These are phyloP conservation scores for Stromatinia cepivora DNA, from an alignment of 2,329 filamentous ascomycete genomes.

Conservation along the genomic window DNA sequence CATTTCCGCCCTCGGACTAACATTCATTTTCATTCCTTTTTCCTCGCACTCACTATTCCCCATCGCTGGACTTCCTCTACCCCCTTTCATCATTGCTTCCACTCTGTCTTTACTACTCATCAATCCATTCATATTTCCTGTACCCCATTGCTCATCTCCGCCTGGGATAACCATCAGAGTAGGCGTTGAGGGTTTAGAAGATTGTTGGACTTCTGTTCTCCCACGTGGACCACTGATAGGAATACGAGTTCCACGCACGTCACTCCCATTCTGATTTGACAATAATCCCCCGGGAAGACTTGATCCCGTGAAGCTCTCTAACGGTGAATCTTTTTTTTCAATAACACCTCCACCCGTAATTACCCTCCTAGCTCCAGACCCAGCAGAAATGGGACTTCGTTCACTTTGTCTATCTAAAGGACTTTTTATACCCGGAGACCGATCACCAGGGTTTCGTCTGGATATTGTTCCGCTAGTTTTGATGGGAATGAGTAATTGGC, in stretches of 20 bases:
- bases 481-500: constrained; percentile 57
- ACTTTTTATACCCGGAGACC: not conserved
- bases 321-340: not conserved
- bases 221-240: not conserved
- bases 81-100: not conserved
- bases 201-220: not conserved
- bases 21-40: not conserved
- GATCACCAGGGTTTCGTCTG: not conserved
- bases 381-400: not conserved
- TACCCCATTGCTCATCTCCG: not conserved
- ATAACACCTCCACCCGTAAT: not conserved
- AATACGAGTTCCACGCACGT: not conserved
- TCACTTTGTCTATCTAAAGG: not conserved
- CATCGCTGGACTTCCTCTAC: constrained; percentile 1
- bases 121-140: not conserved
- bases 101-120: constrained; percentile 3
- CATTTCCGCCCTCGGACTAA: not conserved
- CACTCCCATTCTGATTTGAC: not conserved
- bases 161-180: not conserved
- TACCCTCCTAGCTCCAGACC: not conserved
- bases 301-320: not conserved
- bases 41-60: not conserved
- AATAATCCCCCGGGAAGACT: not conserved
- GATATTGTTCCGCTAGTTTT: constrained; percentile 8
- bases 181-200: not conserved